phyloP scores from a whole-genome alignment of 2,329 filamentous ascomycete genomes.

The Sclerotinia nivalis region DNA sequence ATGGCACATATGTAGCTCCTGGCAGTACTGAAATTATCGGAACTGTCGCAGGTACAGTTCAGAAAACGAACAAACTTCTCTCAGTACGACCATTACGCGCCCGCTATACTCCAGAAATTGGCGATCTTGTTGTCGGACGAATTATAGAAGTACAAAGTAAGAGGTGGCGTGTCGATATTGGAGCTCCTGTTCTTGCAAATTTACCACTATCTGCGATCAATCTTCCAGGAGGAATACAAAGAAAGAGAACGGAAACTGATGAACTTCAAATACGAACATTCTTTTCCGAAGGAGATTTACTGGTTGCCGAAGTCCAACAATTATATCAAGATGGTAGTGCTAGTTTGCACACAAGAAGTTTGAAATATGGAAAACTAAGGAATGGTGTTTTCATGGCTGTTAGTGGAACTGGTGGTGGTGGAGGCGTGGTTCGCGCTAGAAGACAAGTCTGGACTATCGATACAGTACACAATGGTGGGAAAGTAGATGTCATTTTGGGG shows the following conservation, averaged over 20 bases:
- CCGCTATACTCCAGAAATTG: slow-evolving; percentile 93
- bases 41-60: slow-evolving; percentile 85
- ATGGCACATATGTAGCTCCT: slow-evolving; percentile 79
- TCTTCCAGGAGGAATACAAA: slow-evolving; percentile 86
- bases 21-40: slow-evolving; percentile 72
- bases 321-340: slow-evolving; percentile 84
- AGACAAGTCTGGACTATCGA: slow-evolving; percentile 86
- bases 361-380: slow-evolving; percentile 93
- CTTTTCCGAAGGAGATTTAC: slow-evolving; percentile 89
- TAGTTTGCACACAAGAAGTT: slow-evolving; percentile 80
- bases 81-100: slow-evolving; percentile 88
- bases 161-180: slow-evolving; percentile 94
- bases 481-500: slow-evolving; percentile 83
- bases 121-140: slow-evolving; percentile 89
- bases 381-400: slow-evolving; percentile 90
- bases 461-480: slow-evolving; percentile 55
- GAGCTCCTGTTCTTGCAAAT: slow-evolving; percentile 79
- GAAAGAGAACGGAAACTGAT: slow-evolving; percentile 90
- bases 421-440: slow-evolving; percentile 79
- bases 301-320: slow-evolving; percentile 93
- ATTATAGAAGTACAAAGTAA: slow-evolving; percentile 93
- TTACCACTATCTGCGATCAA: slow-evolving; percentile 91
- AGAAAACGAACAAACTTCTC: slow-evolving; percentile 95
- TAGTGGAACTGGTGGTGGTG: slow-evolving; percentile 73
- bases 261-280: slow-evolving; percentile 97